These are phyloP conservation scores for Aspergillus proliferans DNA, from an alignment of 2,329 filamentous ascomycete genomes.

Conservation along the genomic window DNA sequence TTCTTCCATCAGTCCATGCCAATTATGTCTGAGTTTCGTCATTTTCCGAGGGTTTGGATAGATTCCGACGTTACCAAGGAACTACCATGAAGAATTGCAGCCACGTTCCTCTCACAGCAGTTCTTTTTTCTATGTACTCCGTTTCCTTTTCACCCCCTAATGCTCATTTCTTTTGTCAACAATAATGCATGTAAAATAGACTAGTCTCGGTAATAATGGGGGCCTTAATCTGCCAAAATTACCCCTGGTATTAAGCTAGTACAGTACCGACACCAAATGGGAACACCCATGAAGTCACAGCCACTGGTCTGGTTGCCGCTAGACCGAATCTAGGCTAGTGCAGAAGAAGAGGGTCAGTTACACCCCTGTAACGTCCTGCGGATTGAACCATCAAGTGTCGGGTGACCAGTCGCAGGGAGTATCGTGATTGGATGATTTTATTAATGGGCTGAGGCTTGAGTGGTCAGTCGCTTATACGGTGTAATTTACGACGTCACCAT, in stretches of 20 bases:
- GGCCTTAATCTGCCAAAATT: not conserved
- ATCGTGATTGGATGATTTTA: conserved; percentile 19
- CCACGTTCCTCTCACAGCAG: not conserved
- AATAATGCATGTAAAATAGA: not conserved
- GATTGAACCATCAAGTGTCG: conserved; percentile 17
- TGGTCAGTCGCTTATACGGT: not conserved
- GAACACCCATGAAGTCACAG: not conserved
- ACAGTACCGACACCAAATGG: not conserved
- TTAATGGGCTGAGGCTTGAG: not conserved
- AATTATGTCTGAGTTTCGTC: not conserved
- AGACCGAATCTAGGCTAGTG: no score
- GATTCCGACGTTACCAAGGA: not conserved
- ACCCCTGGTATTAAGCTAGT: not conserved
- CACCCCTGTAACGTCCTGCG: not conserved
- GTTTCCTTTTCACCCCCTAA: not conserved
- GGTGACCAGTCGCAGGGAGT: conserved; percentile 29
- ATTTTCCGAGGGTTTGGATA: not conserved
- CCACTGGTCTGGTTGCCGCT: conserved; percentile 2
- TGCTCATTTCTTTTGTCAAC: not conserved
- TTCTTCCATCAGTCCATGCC: not conserved
- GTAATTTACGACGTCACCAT: not conserved
- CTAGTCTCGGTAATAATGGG: not conserved
- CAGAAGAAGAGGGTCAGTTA: not conserved
- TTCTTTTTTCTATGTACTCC: not conserved
- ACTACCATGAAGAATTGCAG: not conserved